Conservation (phyloP, 805 yeast species). For the Wickerhamomyces bovis region DNA sequence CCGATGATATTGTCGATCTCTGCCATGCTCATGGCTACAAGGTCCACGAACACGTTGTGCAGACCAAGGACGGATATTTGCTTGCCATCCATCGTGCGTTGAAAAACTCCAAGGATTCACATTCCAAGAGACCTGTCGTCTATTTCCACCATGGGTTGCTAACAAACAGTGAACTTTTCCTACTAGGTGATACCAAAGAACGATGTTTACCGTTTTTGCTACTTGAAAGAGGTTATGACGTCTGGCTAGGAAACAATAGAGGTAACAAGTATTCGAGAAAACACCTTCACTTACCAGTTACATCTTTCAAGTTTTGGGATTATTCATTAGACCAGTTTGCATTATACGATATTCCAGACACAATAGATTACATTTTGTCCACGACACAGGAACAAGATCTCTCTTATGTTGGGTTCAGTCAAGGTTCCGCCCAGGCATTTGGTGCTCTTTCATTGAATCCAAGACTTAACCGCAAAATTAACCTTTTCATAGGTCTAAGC, state of each 20-base stretch:
- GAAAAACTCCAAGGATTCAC: constrained; percentile 26
- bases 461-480: constrained; percentile 48
- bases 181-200: constrained; percentile 55
- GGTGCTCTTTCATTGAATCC: constrained; percentile 70
- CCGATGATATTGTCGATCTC: constrained; percentile 5
- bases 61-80: constrained; percentile 71
- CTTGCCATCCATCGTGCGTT: constrained; percentile 64
- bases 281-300: constrained; percentile 14
- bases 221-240: constrained; percentile 82
- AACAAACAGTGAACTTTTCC: constrained; percentile 52
- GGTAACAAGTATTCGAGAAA: constrained; percentile 80
- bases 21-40: constrained; percentile 45
- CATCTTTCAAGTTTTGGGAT: constrained; percentile 67
- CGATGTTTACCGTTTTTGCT: constrained; percentile 64
- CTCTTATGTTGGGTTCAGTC: constrained; percentile 83
- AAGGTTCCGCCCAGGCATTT: constrained; percentile 91
- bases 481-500: constrained; percentile 71
- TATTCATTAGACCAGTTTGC: constrained; percentile 91
- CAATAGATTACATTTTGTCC: constrained; percentile 64
- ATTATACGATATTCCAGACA: constrained; percentile 79
- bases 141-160: constrained; percentile 89
- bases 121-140: constrained; percentile 46
- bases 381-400: constrained; percentile 39
- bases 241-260: constrained; percentile 89
- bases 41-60: constrained; percentile 70